Conservation (phyloP, 2,329 filamentous ascomycete genomes). For the Emmonsia crescens region DNA sequence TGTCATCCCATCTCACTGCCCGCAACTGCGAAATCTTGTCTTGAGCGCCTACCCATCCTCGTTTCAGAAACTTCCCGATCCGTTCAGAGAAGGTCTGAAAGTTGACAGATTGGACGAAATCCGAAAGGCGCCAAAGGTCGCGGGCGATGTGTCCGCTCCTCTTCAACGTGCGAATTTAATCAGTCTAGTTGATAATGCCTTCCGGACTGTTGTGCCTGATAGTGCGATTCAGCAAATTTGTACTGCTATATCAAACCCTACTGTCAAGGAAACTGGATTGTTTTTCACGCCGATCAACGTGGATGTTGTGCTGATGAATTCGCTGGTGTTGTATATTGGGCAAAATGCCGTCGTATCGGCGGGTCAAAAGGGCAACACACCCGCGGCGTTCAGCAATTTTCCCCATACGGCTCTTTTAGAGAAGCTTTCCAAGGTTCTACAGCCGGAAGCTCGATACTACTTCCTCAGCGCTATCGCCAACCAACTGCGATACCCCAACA, state of each 20-base stretch:
- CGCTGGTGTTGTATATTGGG: conserved; percentile 73
- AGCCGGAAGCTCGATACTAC: conserved; percentile 71
- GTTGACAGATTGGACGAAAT: conserved; percentile 67
- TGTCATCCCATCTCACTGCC: conserved; percentile 70
- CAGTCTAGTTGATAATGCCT: conserved; percentile 40
- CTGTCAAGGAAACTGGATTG: conserved; percentile 50
- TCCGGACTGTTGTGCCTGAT: conserved; percentile 56
- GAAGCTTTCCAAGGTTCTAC: conserved; percentile 63
- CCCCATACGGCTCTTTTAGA: conserved; percentile 63
- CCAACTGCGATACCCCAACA: conserved; percentile 81
- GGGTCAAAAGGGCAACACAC: conserved; percentile 44
- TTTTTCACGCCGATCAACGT: conserved; percentile 58
- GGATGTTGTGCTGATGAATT: conserved; percentile 63
- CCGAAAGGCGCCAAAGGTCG: conserved; percentile 53
- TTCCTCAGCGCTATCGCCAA: conserved; percentile 77
- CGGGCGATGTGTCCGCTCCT: conserved; percentile 48
- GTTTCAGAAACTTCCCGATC: conserved; percentile 61
- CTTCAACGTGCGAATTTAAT: conserved; percentile 43
- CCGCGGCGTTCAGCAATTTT: conserved; percentile 53
- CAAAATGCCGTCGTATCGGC: conserved; percentile 56
- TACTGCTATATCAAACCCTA: conserved; percentile 55
- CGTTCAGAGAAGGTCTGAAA: conserved; percentile 61
- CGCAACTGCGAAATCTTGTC: conserved; percentile 79
- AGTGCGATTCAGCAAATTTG: conserved; percentile 61
- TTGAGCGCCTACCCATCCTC: conserved; percentile 66